Percentiles rank a stretch among this genome's conserved stretches.
Conservation (phyloP, 139 green algal genomes). For the Micromonas commoda region DNA sequence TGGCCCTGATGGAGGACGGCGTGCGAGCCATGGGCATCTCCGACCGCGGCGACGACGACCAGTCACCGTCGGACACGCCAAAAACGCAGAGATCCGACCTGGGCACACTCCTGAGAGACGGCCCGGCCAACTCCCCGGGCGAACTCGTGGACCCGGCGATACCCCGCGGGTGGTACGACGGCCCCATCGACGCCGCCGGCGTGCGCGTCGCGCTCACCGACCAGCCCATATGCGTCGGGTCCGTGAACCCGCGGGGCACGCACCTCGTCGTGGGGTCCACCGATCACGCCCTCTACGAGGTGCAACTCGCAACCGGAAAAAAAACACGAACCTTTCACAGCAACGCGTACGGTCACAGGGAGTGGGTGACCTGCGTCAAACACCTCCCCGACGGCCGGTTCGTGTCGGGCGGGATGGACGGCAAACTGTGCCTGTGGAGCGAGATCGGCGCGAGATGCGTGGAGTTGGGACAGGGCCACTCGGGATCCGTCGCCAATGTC, state of each 20-base stretch:
- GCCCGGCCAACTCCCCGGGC: no score
- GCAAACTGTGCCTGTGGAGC: slow-evolving; percentile 64
- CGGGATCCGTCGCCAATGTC: no score
- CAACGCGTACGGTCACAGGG: slow-evolving; percentile 61
- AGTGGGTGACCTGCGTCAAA: slow-evolving; percentile 53
- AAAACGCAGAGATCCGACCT: no score
- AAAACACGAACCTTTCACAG: slow-evolving; percentile 57
- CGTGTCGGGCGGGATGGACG: slow-evolving; percentile 69
- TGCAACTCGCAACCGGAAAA: slow-evolving; percentile 44
- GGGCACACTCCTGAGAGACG: no score
- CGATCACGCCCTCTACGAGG: slow-evolving; percentile 69
- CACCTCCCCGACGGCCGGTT: slow-evolving; percentile 54
- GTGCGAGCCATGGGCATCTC: background rate
- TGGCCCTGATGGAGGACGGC: slow-evolving; percentile 49
- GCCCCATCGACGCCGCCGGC: no score
- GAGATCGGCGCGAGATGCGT: slow-evolving; percentile 30
- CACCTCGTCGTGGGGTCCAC: slow-evolving; percentile 55
- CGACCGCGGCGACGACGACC: slow-evolving; percentile 14
- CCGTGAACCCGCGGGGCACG: no score
- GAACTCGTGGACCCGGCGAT: no score
- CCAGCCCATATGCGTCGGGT: no score
- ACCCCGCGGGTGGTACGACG: no score
- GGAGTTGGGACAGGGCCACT: no score
- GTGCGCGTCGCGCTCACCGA: no score
- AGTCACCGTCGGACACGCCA: no score